These are phyloP conservation scores for Hymenotorrendiella dingleyae DNA, from an alignment of 2,329 filamentous ascomycete genomes.

Conservation along the genomic window DNA sequence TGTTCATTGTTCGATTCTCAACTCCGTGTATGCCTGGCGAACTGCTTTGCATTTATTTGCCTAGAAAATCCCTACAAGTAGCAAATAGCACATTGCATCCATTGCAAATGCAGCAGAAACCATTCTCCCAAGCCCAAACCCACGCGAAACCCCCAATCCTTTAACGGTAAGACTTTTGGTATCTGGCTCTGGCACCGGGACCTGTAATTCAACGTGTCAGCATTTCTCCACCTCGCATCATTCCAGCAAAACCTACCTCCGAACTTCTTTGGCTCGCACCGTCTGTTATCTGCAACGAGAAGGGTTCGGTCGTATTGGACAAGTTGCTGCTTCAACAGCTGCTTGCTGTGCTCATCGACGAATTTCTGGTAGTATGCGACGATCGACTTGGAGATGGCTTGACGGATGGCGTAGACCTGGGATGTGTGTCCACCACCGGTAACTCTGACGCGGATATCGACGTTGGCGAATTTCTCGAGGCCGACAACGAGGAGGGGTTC, in stretches of 20 bases:
- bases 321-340: conserved; percentile 95
- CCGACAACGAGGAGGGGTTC: conserved; percentile 96
- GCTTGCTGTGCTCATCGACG: conserved; percentile 99
- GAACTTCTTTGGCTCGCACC: conserved; percentile 97
- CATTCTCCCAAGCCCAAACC: conserved; percentile 26
- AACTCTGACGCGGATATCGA: conserved; percentile 97
- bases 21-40: conserved; percentile 20
- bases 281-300: conserved; percentile 97
- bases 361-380: conserved; percentile 99
- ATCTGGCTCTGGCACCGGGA: conserved; percentile 90
- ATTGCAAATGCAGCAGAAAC: conserved; percentile 32
- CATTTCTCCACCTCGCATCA: background rate
- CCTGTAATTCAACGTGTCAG: conserved; percentile 50
- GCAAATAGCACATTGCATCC: conserved; percentile 29
- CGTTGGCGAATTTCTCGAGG: conserved; percentile 91
- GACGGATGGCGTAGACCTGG: conserved; percentile 96
- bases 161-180: conserved; percentile 99
- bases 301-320: conserved; percentile 95
- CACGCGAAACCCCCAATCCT: conserved; percentile 22
- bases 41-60: conserved; percentile 30
- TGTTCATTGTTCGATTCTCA: conserved; percentile 8
- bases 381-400: conserved; percentile 97
- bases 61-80: conserved; percentile 31
- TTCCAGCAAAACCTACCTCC: conserved; percentile 34
- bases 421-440: conserved; percentile 96